Base-by-base conservation (phyloP, 2,329 filamentous ascomycete genomes). In the Madurella mycetomatis region DNA sequence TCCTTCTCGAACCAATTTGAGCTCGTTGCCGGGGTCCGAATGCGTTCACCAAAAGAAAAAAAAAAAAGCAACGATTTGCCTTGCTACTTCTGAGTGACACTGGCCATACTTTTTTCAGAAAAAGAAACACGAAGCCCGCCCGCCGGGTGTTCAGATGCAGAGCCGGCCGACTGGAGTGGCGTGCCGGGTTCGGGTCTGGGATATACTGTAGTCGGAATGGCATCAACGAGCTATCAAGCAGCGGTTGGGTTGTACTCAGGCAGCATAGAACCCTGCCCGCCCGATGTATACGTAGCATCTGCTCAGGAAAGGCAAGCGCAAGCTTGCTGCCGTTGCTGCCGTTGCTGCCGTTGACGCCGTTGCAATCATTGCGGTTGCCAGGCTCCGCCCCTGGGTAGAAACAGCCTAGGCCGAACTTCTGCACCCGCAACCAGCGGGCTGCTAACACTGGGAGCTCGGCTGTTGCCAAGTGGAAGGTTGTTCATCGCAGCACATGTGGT, bases 1-100 rank as follows among this genome's bases (percentile, higher is more conserved):
- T 60, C 62, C 63, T 60, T 57, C 51, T 60, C 30, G 57, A 60
- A 49, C 47, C 63, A 68, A 67, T 66, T 69, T 68, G 65, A 60
- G 62, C 56, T 43, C 46, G 45, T 46, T 54, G 57, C 61, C 59
- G 56, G 62, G 63, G 58, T 41, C 30, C 48, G 45, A 43, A 49
- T 37, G 43, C 37, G 42, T 39, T 56, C 52, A 55, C 48, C 42
- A 45, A 58, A 62, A 60, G 55, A 51, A 51, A 45, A 58, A 62
- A 60, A 55, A 51, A 51, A 57, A 54, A 44, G 42, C 40, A 42
- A 41, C 47, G 55, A 49, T 49, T 43, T 52, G 51, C 47, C 41
- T 42, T 46, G 16, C 16, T 19, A 19, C 9, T 42, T 48, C 42
- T 32, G 43, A 17, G 41, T 41, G 32, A 55, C 49, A 13, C 32